Base-by-base conservation (phyloP, 495 filamentous ascomycete genomes). In the Talaromyces nanjingensis region DNA sequence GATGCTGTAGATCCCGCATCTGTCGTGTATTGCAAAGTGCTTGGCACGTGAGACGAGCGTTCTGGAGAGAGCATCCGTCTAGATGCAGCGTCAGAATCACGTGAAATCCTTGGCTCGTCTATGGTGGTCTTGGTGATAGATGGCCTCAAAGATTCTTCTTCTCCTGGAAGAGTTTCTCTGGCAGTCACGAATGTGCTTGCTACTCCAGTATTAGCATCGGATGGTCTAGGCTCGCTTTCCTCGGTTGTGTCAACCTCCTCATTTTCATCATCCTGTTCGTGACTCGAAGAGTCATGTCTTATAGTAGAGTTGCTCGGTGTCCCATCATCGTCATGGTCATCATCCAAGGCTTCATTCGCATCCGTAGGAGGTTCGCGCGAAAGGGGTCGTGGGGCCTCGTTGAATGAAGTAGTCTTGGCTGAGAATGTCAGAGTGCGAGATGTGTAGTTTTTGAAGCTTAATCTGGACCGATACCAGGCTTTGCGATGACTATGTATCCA, bases 401-500 rank as follows among this genome's bases (percentile, higher is more conserved):
- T 53, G 45, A 62, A 62, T 24, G 60, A 62, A 53, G 60, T 52
- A 22, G 60, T 62, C 60, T 62, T 62, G 0, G 80, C 80, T 2
- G 79, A 78, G 70, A 88, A 87, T 1, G 82, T 84, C 11, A 81
- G 75, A 0, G 77, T 73, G 45, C 80, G 76, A 6, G 83, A 84
- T n/a, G 82, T 81, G 68, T 87, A 86, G 57, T 87, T 83, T 47
- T 68, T 78, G 52, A 84, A 73, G 49, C 72, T 77, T 1, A 88
- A 64, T 42, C 84, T 76, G 56, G 77, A 74, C 65, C 72, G 79
- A 69, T 87, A 88, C 86, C 86, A 88, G 14, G 82, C 77, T 59
- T 85, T 85, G 54, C 84, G 81, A 71, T 88, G 84, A 61, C 79
- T 83, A 60, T 87, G 86, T 57, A 88, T 76, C 87, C 87, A 89